Conservation (phyloP, 495 filamentous ascomycete genomes). For the Xanthoparmelia taractica region DNA sequence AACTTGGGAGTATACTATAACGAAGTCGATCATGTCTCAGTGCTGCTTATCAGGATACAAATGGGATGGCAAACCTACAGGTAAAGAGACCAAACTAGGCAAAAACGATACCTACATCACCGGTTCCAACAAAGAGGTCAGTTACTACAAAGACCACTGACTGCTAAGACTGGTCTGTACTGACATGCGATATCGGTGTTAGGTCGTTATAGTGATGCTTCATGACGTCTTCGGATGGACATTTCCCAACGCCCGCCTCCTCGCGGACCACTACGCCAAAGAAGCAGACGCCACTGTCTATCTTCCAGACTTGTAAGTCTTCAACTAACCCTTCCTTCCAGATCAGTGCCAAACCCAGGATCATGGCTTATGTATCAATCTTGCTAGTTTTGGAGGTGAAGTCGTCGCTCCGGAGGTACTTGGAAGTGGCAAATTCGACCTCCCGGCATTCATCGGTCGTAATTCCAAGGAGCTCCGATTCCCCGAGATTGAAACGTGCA, state of each 20-base stretch:
- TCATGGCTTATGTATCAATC: background rate
- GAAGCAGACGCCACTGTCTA: constrained; percentile 45
- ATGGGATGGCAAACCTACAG: constrained; percentile 43
- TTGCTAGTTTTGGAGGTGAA: constrained; percentile 31
- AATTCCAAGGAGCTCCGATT: constrained; percentile 42
- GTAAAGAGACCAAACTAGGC: constrained; percentile 33
- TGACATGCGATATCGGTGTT: background rate
- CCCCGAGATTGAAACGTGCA: constrained; percentile 46
- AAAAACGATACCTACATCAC: constrained; percentile 38
- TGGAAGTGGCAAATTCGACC: constrained; percentile 34
- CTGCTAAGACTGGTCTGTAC: too few species aligned
- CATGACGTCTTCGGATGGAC: constrained; percentile 47
- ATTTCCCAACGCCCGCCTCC: constrained; percentile 38
- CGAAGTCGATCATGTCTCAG: constrained; percentile 14
- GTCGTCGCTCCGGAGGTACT: constrained; percentile 31
- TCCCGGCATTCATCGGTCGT: constrained; percentile 31
- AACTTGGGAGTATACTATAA: background rate
- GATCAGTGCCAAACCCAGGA: background rate
- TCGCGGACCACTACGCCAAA: constrained; percentile 45
- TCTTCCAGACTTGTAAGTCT: constrained; percentile 37
- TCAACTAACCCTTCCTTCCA: background rate
- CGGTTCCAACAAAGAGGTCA: constrained; percentile 29
- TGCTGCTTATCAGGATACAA: constrained; percentile 34
- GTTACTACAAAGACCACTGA: constrained; percentile 27
- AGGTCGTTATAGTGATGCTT: constrained; percentile 25